Evolutionary conservation across 23 red algal species (phyloP), one percentile per base, ranked within the genome.

Genomic region (Gracilaria vermiculophylla): DNA sequence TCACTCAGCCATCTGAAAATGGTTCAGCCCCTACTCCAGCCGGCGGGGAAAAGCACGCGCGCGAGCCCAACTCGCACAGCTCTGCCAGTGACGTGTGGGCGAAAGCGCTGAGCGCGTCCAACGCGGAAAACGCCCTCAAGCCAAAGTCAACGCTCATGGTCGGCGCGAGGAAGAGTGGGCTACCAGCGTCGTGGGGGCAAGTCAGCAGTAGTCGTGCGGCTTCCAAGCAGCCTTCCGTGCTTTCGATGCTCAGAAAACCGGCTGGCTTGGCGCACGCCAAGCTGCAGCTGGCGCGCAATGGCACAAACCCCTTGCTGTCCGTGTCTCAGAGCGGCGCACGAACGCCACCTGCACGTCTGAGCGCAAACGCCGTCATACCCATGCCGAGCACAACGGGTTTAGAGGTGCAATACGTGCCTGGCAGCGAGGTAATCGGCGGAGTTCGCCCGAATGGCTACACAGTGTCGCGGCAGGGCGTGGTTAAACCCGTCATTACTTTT

Each of bases 371-470:
- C 23, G 40, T 47, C 17, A 73, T 73, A 73, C 67, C 67, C 21
- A 73, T 73, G 67, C 67, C 67, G 20, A 73, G 23, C 39, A 51
- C 49, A 55, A 79, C 49, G 11, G 62, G 62, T 11, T 40, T 72
- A 32, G 34, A 70, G 48, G 44, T 86, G 5, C 56, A 74, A 54
- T 70, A 57, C 17, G 81, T 86, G 3, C 81, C 81, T 41, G 81
- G 64, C 7, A 72, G 81, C 29, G 66, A 70, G 35, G 65, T 56
- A 47, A 86, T 86, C 31, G 61, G 66, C 14, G 81, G 81, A 11
- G 81, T 86, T 42, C 42, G 66, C 15, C 81, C 81, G 19, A 86
- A 86, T 16, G 81, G 81, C 2, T 86, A 86, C 81, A 86, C 81
- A 3, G 81, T 86, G 37, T 86, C 81, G n/a, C 24, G 81, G 42